Evolutionary conservation across 169 alveolate species (phyloP).

Genomic region (Babesia sp.): DNA sequence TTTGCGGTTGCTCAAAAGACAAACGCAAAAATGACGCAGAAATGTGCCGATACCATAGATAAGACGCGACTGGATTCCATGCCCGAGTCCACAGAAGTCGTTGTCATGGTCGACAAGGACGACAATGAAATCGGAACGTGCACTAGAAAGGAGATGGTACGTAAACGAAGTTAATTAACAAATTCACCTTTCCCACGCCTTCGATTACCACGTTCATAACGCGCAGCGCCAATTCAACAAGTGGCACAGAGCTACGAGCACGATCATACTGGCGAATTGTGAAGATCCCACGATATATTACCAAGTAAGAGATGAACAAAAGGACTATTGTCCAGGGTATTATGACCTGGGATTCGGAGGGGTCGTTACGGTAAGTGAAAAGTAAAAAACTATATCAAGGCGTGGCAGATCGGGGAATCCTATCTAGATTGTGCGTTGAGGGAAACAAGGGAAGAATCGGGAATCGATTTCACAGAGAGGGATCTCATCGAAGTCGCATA

Average conservation of each 20-base stretch:
- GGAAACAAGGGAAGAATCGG: conserved; percentile 71
- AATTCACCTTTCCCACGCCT: too few relatives aligned
- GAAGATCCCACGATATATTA: conserved; percentile 60
- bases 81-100: conserved; percentile 43
- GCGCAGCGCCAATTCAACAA: conserved; percentile 57
- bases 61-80: conserved; percentile 43
- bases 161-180: too few relatives aligned
- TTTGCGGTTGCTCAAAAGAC: background rate
- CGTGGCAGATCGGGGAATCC: conserved; percentile 34
- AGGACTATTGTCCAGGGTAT: conserved; percentile 71
- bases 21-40: conserved; percentile 3
- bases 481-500: conserved; percentile 57
- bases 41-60: conserved; percentile 29
- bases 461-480: conserved; percentile 15
- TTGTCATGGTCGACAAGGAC: conserved; percentile 50
- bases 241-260: conserved; percentile 73
- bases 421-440: conserved; percentile 64
- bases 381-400: background rate
- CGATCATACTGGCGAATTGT: conserved; percentile 49
- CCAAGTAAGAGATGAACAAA: conserved; percentile 63
- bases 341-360: conserved; percentile 72
- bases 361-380: conserved; percentile 51
- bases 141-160: conserved; percentile 49
- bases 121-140: conserved; percentile 44
- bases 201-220: background rate